Percentiles rank a stretch among this genome's conserved stretches.
Conservation (phyloP, 176 grass and related monocot genomes). For the Ensete glaucum region DNA sequence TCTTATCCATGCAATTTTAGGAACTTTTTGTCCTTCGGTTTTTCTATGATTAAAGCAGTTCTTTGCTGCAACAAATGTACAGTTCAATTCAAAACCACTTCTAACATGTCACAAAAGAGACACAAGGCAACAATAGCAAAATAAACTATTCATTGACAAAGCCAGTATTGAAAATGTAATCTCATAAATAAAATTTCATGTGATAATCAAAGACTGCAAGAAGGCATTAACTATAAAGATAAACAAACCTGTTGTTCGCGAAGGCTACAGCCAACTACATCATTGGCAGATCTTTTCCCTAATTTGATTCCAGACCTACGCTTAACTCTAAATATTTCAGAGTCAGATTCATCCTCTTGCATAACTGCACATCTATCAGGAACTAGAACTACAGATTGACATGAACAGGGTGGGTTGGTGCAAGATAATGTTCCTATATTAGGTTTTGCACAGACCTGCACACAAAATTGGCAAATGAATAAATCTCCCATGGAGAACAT, state of each 20-base stretch:
- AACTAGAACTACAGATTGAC: conserved; percentile 16
- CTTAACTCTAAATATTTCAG: conserved; percentile 79
- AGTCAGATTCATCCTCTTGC: conserved; percentile 66
- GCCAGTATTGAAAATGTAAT: too few species aligned
- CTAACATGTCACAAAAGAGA: too few species aligned
- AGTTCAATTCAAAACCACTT: too few species aligned
- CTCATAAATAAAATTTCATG: too few species aligned
- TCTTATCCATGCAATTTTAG: too few species aligned
- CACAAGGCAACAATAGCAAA: too few species aligned
- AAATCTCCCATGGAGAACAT: neutral
- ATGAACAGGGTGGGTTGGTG: conserved; percentile 16
- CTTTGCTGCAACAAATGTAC: too few species aligned
- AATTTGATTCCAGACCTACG: conserved; percentile 36
- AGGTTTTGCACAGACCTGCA: conserved; percentile 8
- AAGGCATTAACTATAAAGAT: neutral
- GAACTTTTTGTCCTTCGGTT: too few species aligned
- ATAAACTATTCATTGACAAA: too few species aligned
- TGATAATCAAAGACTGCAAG: neutral
- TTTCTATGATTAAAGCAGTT: too few species aligned
- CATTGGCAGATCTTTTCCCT: conserved; percentile 29
- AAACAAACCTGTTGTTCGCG: conserved; percentile 56
- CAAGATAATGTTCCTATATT: neutral
- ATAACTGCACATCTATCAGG: conserved; percentile 19
- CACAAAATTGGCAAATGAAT: neutral
- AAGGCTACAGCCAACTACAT: conserved; percentile 19